Base-by-base conservation (phyloP, 805 yeast genomes). In the Yarrowia porcina region DNA sequence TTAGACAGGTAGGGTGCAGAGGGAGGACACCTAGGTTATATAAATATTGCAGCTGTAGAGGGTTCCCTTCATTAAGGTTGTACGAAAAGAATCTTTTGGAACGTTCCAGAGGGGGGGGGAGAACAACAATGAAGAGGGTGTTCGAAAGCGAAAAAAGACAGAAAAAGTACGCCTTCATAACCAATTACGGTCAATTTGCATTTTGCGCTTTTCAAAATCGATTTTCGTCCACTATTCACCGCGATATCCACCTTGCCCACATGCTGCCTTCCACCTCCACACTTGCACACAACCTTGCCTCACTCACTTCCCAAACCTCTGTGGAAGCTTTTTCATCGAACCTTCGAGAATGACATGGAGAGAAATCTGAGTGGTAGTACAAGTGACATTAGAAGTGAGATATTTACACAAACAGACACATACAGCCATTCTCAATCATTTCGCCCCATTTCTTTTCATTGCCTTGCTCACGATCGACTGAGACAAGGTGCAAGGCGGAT, bases 71-170 rank as follows among this genome's bases (percentile, higher is more conserved):
- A 30, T 28, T 39, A 41, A 39, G 49, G 61, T 56, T 39, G 17
- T n/a, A 12, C 2, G 17, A 56, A 56, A 39, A 41, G 47, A 39
- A 56, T 41, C 61, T 39, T 41, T 39, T 56, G 61, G 59, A 52
- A 52, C 49, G 28, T 41, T 38, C 44, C 17, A 35, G 44, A 1
- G 30, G 11, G 50, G 21, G 23, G 15, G 28, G 38, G 38, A 8
- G n/a, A 23, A 12, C 5, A 17, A 3, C 11, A 12, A 6, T 9
- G 23, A n/a, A n/a, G 2, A 15, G 10, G 33, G 41, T 20, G 21
- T 4, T 21, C 0, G 57, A 28, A 23, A 30, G 11, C 13, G 44
- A 13, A 7, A 4, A 12, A n/a, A 1, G n/a, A 15, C 20, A 11
- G 20, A 1, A 11, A 38, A 13, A 13, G 10, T 4, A 8, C 25